Base-by-base conservation (phyloP, 768 basidiomycete species). In the Tricholoma saponaceum region DNA sequence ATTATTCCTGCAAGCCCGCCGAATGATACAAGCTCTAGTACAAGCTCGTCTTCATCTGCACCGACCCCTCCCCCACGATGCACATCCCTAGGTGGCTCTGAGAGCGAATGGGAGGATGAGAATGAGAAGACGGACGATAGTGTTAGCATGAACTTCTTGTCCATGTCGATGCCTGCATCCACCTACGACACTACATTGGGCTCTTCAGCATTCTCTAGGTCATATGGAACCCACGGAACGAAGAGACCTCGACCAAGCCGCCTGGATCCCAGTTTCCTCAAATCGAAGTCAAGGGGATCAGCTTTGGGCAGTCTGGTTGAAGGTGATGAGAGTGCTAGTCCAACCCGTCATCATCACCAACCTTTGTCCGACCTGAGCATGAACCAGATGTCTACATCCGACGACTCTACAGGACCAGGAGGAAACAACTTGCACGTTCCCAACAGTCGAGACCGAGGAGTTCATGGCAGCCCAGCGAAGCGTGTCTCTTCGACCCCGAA, bases 101-200 rank as follows among this genome's bases (percentile, higher is more conserved):
- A 92, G 63, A 91, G 87, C 68, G 91, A 94, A 56, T 93, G 92
- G 91, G 91, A 93, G 71, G 90, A 93, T 66, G 92, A 92, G 65
- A 83, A 85, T 63, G 90, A 92, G 66, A 89, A 83, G 73, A 90
- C 88, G 0, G 90, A 94, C 7, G 90, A 90, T 51, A 90, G 87
- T 66, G 66, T 89, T 63, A 83, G 77, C 61, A 57, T 85, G 58
- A 84, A 79, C 67, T 78, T 84, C 66, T 59, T 75, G 55, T 73
- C 81, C 14, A 67, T 73, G n/a, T 74, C 77, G 13, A 62, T 76
- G n/a, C 69, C 76, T 35, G 64, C 73, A 14, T 73, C 80, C 28
- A 69, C 68, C 14, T 62, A 66, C 25, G 63, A 61, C 58, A 66
- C 53, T 59, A 66, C 62, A 62, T 59, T 58, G 49, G 59, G 60